Conservation (phyloP, 148 eudicot genomes). For the Arctostaphylos glauca region DNA sequence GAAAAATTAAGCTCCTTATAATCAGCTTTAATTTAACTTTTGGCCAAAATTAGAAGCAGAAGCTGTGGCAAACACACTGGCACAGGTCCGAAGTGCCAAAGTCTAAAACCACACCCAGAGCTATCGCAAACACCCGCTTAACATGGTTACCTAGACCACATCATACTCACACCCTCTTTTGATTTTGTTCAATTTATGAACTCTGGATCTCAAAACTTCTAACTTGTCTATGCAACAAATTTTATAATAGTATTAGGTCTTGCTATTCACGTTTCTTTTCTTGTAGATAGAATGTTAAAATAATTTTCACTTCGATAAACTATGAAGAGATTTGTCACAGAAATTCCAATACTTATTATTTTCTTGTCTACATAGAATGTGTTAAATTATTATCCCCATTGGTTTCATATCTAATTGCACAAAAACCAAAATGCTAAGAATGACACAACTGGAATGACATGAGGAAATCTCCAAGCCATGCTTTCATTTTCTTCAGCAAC, state of each 20-base stretch:
- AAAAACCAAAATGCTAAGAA: background rate
- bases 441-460: background rate
- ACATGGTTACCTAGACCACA: background rate
- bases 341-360: background rate
- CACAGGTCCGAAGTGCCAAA: background rate
- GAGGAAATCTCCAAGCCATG: background rate
- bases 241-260: background rate
- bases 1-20: background rate
- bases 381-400: too few relatives aligned
- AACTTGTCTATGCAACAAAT: background rate
- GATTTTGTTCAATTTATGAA: background rate
- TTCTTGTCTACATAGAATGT: background rate
- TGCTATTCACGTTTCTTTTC: background rate
- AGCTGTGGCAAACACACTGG: background rate
- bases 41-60: background rate
- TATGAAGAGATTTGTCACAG: background rate
- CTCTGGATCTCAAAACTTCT: background rate
- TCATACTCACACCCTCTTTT: background rate
- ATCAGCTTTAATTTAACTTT: background rate
- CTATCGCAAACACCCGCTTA: background rate
- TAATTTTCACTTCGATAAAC: background rate
- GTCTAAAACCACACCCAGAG: background rate
- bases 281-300: background rate
- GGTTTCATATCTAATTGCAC: background rate
- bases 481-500: background rate